Percentiles rank a stretch among this genome's conserved stretches.
These are phyloP conservation scores for maize (Zea mays) DNA, from an alignment of 176 grass and related monocot species.

Conservation along the genomic window Zm-B73-REFERENCE-NAM-5.0 NC_050100.1:3339001-3339500, in stretches of 20 bases:
- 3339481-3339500: background rate
- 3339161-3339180: slow-evolving; percentile 67
- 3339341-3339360: slow-evolving; percentile 29
- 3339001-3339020: slow-evolving; percentile 91
- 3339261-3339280: slow-evolving; percentile 17
- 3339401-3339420: background rate
- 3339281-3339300: slow-evolving; percentile 12
- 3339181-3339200: slow-evolving; percentile 91
- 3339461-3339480: background rate
- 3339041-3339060: slow-evolving; percentile 10
- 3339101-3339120: slow-evolving; percentile 24
- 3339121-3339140: slow-evolving; percentile 89
- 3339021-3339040: slow-evolving; percentile 82
- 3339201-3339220: slow-evolving; percentile 93
- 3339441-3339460: background rate
- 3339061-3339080: slow-evolving; percentile 13
- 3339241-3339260: slow-evolving; percentile 19
- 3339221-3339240: slow-evolving; percentile 32
- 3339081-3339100: background rate
- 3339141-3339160: slow-evolving; percentile 79
- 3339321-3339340: background rate
- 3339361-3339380: slow-evolving; percentile 12
- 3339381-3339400: background rate
- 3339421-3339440: background rate
- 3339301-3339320: background rate